A percentile compares a stretch with the other conserved stretches of the same genome.
Evolutionary conservation across 331 rosid species (phyloP).

Genomic region (Saraca asoca): DNA sequence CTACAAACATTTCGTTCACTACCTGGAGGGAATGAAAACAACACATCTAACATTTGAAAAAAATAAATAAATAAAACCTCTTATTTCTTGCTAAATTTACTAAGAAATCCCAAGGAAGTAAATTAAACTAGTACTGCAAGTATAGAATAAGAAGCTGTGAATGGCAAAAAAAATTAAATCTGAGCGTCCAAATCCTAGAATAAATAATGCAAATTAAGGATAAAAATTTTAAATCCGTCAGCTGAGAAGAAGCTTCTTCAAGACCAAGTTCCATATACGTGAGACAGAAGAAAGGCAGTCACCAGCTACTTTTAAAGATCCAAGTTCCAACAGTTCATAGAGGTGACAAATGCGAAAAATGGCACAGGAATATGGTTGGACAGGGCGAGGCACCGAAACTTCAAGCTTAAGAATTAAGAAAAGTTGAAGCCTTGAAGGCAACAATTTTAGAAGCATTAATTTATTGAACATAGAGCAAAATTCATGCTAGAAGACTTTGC

Average conservation of each 20-base stretch:
- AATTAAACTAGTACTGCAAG: background rate
- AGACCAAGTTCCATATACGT: no score
- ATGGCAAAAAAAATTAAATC: conserved; percentile 9
- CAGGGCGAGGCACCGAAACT: no score
- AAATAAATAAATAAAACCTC: conserved; percentile 1
- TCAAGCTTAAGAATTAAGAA: no score
- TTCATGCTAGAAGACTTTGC: background rate
- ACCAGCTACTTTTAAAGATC: no score
- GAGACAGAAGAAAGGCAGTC: no score
- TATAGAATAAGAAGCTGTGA: background rate
- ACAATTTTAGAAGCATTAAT: no score
- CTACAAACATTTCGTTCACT: conserved; percentile 81
- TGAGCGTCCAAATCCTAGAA: conserved; percentile 7
- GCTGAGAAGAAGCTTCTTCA: no score
- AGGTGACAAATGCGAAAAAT: no score
- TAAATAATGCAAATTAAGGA: conserved; percentile 16
- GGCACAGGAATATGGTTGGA: no score
- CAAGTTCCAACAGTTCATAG: no score
- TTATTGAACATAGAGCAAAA: background rate
- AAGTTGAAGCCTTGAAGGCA: no score
- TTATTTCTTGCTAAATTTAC: background rate
- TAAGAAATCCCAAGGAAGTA: background rate
- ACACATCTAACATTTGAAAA: background rate
- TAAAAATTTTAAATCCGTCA: background rate
- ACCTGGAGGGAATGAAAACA: conserved; percentile 51